A percentile compares a stretch with the other conserved stretches of the same genome.
These are phyloP conservation scores for Samsoniella hepiali DNA, from an alignment of 2,329 filamentous ascomycete genomes.

Conservation along the genomic window DNA sequence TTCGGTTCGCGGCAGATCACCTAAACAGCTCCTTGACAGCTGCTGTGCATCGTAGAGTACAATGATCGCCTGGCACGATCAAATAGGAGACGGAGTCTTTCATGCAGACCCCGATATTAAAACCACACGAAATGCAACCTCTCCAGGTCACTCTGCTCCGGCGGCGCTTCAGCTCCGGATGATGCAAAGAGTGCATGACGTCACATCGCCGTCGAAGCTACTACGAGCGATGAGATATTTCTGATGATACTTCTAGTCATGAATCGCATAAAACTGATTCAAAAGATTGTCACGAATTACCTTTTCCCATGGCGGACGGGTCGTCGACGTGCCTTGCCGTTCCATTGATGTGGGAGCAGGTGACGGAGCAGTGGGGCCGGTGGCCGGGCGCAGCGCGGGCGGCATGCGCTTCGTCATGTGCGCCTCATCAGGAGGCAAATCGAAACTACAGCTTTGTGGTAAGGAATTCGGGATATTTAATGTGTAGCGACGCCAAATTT, in stretches of 20 bases:
- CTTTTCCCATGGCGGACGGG: neutral
- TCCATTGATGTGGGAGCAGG: constrained; percentile 10
- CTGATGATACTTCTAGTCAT: neutral
- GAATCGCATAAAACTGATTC: neutral
- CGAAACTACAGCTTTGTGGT: neutral
- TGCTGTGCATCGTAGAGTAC: neutral
- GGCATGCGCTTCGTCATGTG: constrained; percentile 12
- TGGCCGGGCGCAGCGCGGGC: neutral
- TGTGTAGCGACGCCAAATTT: neutral
- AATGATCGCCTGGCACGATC: neutral
- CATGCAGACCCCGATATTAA: neutral
- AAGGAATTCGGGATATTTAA: neutral
- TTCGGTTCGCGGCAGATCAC: neutral
- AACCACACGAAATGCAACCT: neutral
- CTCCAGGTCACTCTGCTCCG: neutral
- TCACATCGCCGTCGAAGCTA: neutral
- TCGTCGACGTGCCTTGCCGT: neutral
- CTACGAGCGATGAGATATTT: neutral
- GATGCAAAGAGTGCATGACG: constrained; percentile 3
- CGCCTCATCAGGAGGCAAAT: constrained; percentile 4
- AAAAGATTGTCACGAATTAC: neutral
- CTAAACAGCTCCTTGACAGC: neutral
- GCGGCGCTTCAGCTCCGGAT: constrained; percentile 1
- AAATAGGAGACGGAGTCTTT: neutral
- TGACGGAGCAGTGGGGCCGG: constrained; percentile 14